Conservation (phyloP, 225 moss, liverwort and hornwort species). For the Anthoceros angustus region DNA sequence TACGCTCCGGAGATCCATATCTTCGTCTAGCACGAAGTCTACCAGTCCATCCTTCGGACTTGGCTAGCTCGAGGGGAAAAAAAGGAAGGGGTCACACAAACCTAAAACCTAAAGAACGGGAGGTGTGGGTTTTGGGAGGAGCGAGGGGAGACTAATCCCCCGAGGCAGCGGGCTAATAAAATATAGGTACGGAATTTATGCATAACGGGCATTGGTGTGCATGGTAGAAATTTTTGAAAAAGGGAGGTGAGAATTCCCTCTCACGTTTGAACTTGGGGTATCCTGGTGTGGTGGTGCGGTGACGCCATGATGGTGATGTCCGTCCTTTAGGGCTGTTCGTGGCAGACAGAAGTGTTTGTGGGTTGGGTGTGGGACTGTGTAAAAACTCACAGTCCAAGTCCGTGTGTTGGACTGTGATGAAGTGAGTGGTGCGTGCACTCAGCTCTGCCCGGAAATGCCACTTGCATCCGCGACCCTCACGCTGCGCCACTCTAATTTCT, state of each 20-base stretch:
- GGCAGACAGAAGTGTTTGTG: background rate
- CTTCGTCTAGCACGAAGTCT: no score
- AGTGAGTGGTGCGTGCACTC: background rate
- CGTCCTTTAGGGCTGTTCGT: background rate
- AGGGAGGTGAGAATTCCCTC: slow-evolving; percentile 3
- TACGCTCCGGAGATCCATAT: no score
- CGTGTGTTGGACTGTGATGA: background rate
- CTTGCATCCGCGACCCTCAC: background rate
- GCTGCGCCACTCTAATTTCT: background rate
- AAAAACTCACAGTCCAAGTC: background rate
- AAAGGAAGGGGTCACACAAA: no score
- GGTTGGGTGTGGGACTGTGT: background rate
- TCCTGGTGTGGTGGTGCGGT: background rate
- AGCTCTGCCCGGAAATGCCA: background rate
- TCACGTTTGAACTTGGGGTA: slow-evolving; percentile 1
- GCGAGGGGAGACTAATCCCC: no score
- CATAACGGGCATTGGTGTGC: background rate
- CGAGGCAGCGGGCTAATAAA: background rate
- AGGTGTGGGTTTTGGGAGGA: no score
- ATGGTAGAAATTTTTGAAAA: background rate
- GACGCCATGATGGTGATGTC: slow-evolving; percentile 5
- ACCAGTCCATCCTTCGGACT: no score
- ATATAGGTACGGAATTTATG: background rate
- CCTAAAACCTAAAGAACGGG: no score
- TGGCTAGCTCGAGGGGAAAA: no score